These are phyloP conservation scores for Rugonectria rugulosa DNA, from an alignment of 2,329 filamentous ascomycete species.

Conservation along the genomic window DNA sequence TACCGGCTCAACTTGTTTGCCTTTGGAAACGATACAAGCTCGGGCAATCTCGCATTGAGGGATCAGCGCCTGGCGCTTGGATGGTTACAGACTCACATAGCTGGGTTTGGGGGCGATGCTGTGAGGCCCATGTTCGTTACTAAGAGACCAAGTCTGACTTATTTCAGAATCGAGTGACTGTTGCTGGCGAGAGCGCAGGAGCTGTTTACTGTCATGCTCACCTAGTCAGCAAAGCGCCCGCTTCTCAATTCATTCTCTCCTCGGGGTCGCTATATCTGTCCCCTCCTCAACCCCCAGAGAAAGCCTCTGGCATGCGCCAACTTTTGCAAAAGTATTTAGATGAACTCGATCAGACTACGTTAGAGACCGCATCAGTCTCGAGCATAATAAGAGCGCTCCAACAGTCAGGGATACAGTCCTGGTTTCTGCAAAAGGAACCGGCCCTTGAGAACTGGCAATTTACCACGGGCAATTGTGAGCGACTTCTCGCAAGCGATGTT, in stretches of 20 bases:
- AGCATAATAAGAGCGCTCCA: slow-evolving; percentile 45
- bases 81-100: slow-evolving; percentile 40
- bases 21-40: slow-evolving; percentile 51
- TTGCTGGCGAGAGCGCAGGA: slow-evolving; percentile 55
- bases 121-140: no score
- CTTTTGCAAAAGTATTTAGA: not conserved
- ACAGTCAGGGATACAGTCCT: slow-evolving; percentile 48
- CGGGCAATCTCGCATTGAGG: slow-evolving; percentile 45
- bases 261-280: slow-evolving; percentile 54
- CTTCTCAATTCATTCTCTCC: slow-evolving; percentile 47
- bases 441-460: slow-evolving; percentile 47
- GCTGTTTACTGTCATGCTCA: slow-evolving; percentile 55
- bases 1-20: slow-evolving; percentile 44
- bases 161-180: slow-evolving; percentile 48
- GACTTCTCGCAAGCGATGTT: slow-evolving; percentile 52
- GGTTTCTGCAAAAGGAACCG: slow-evolving; percentile 51
- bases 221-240: slow-evolving; percentile 45
- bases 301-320: slow-evolving; percentile 8
- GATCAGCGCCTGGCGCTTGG: slow-evolving; percentile 45
- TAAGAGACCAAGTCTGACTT: no score
- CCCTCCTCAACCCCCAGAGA: slow-evolving; percentile 44
- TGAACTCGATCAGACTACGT: not conserved
- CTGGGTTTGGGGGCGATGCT: slow-evolving; percentile 41
- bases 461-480: slow-evolving; percentile 40
- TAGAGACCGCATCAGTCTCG: slow-evolving; percentile 8